Evolutionary conservation across 352 stramenopile genomes (phyloP), one percentile per base, ranked within the genome.

Genomic region (Pythium scleroteichum): DNA sequence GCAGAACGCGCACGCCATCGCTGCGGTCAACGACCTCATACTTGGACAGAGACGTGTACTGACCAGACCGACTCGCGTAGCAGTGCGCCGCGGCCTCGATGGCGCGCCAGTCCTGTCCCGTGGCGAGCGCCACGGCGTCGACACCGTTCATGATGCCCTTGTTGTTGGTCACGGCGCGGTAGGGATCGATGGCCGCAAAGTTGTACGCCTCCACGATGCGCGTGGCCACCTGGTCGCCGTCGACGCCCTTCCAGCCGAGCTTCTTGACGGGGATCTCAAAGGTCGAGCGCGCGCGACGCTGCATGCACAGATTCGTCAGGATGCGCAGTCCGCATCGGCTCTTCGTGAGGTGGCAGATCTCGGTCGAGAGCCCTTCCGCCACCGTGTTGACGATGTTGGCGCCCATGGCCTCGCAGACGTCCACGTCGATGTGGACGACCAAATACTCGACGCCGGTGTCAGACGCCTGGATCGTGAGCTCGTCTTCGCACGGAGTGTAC

Each of bases 121-220:
- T 93, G 4, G 87, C 87, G 6, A 96, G 59, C 38, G 85, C 85
- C 17, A 91, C 85, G 14, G 87, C 78, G 59, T 94, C 85, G 16
- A 96, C 74, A 39, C 85, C 87, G 59, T 96, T 96, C 81, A 96
- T 93, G 54, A 96, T 91, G 33, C 87, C 87, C 73, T 96, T 96
- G 77, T 96, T 96, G 71, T 96, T 86, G 32, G 86, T 95, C 57
- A 93, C 84, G 5, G 87, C 87, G 29, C 87, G 80, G 62, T 85
- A 96, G 41, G 87, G 87, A 39, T 96, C 87, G 20, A 91, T 63
- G 20, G 76, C 79, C 5, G 87, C 87, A 68, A 96, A 96, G 61
- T 90, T 88, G 76, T 88, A 93, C 5, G 87, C 87, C 46, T 94
- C 85, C 7, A 96, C 60, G 51, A 96, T 92, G 42, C 82, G 79